Evolutionary conservation across 257 asterid species (phyloP).

Genomic region (Fraxinus americana): DNA sequence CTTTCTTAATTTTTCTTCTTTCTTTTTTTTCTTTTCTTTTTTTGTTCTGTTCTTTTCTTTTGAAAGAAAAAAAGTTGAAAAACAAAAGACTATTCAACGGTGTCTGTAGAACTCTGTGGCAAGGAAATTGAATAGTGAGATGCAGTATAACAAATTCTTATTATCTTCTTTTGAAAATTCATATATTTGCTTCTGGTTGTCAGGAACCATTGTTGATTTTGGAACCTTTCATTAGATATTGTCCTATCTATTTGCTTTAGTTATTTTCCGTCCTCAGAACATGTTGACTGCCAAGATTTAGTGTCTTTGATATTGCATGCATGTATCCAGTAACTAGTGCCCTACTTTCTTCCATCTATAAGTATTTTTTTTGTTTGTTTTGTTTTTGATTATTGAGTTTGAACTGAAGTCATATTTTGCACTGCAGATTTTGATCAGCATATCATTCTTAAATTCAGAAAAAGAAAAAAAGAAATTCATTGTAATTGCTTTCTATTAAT

Average conservation of each 20-base stretch:
- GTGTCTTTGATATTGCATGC: constrained; percentile 3
- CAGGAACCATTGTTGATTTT: background rate
- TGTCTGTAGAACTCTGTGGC: background rate
- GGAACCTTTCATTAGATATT: constrained; percentile 9
- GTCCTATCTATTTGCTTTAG: constrained; percentile 23
- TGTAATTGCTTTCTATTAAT: constrained; percentile 16
- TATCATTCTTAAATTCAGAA: background rate
- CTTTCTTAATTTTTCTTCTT: background rate
- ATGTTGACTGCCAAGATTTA: constrained; percentile 15
- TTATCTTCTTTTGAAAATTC: constrained; percentile 19
- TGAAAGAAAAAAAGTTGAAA: no score
- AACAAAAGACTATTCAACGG: background rate
- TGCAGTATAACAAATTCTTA: background rate
- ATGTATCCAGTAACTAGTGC: background rate
- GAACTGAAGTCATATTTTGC: background rate
- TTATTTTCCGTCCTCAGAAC: constrained; percentile 16
- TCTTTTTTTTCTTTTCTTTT: background rate
- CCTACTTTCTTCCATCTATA: constrained; percentile 9
- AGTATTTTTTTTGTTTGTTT: constrained; percentile 20
- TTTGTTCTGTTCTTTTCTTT: background rate
- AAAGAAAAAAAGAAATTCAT: constrained; percentile 15
- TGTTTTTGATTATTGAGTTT: background rate
- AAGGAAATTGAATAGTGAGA: background rate
- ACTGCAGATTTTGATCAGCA: background rate
- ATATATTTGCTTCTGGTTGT: background rate